Evolutionary conservation across 2,329 filamentous ascomycete genomes (phyloP).

Genomic region (Arthrobotrys entomopaga): DNA sequence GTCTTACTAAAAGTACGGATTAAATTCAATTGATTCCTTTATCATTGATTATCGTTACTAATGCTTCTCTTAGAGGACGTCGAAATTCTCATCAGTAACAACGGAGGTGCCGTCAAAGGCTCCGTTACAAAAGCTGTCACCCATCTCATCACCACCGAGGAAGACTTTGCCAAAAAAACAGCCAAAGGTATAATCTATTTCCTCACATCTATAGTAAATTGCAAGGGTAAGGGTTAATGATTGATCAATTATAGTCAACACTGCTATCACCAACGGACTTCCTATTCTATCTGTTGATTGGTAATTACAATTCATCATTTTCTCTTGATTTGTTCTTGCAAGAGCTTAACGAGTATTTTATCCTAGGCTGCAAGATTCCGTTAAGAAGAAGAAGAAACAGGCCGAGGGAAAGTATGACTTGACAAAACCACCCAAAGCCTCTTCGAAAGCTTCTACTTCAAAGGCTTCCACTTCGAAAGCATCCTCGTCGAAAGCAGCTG

Average conservation of each 20-base stretch:
- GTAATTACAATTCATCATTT: neutral
- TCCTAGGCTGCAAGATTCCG: slow-evolving; percentile 43
- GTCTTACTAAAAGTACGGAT: slow-evolving; percentile 66
- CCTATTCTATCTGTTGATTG: slow-evolving; percentile 31
- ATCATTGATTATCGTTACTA: slow-evolving; percentile 23
- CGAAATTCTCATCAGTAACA: slow-evolving; percentile 64
- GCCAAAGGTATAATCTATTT: slow-evolving; percentile 63
- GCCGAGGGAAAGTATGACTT: slow-evolving; percentile 46
- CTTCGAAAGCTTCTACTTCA: slow-evolving; percentile 32
- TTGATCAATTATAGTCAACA: slow-evolving; percentile 4
- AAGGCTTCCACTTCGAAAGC: slow-evolving; percentile 60
- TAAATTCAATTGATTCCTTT: slow-evolving; percentile 21
- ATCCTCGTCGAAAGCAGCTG: slow-evolving; percentile 56
- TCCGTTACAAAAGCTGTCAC: slow-evolving; percentile 67
- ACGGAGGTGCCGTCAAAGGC: slow-evolving; percentile 67
- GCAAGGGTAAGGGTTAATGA: slow-evolving; percentile 18
- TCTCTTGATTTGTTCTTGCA: neutral
- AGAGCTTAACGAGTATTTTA: neutral
- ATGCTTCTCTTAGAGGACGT: slow-evolving; percentile 60
- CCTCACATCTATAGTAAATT: neutral
- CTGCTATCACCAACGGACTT: slow-evolving; percentile 30
- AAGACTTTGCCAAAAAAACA: slow-evolving; percentile 66
- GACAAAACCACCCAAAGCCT: slow-evolving; percentile 23
- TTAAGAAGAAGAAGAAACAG: slow-evolving; percentile 51
- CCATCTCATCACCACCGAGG: slow-evolving; percentile 69